phyloP scores from a whole-genome alignment of 345 rosid genomes.

The Citrus unshiu region DNA sequence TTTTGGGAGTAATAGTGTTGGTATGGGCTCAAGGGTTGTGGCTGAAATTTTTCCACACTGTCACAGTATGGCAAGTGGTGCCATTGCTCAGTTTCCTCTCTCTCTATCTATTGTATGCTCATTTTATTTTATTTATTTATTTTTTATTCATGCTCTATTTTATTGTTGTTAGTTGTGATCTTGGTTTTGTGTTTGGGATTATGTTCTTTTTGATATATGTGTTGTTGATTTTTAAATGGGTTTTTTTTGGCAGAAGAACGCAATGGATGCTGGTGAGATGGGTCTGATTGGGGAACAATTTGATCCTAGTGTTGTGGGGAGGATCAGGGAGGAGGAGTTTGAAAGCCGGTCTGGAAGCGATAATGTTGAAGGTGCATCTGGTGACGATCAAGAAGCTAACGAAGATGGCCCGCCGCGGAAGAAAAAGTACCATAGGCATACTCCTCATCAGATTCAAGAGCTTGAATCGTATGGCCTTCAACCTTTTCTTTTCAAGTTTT shows the following conservation, averaged over 20 bases:
- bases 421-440: slow-evolving; percentile 73
- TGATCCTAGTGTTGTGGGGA: slow-evolving; percentile 37
- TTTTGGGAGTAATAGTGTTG: slow-evolving; percentile 31
- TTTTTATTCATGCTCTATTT: slow-evolving; percentile 1
- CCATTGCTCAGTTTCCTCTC: slow-evolving; percentile 39
- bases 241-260: slow-evolving; percentile 28
- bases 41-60: slow-evolving; percentile 25
- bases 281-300: slow-evolving; percentile 43
- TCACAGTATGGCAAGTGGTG: slow-evolving; percentile 33
- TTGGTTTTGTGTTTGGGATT: slow-evolving; percentile 1
- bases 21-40: slow-evolving; percentile 23
- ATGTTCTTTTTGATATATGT: not conserved
- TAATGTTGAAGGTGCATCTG: slow-evolving; percentile 51
- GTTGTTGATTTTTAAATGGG: slow-evolving; percentile 3
- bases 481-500: not conserved
- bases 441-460: slow-evolving; percentile 64
- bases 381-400: slow-evolving; percentile 45
- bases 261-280: slow-evolving; percentile 43
- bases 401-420: slow-evolving; percentile 41
- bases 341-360: slow-evolving; percentile 63
- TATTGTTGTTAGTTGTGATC: not conserved
- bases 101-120: slow-evolving; percentile 41
- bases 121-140: slow-evolving; percentile 8
- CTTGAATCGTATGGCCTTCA: slow-evolving; percentile 57
- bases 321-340: slow-evolving; percentile 40